phyloP scores from a whole-genome alignment of 2,329 filamentous ascomycete genomes.

The Orbilia quercus region DNA sequence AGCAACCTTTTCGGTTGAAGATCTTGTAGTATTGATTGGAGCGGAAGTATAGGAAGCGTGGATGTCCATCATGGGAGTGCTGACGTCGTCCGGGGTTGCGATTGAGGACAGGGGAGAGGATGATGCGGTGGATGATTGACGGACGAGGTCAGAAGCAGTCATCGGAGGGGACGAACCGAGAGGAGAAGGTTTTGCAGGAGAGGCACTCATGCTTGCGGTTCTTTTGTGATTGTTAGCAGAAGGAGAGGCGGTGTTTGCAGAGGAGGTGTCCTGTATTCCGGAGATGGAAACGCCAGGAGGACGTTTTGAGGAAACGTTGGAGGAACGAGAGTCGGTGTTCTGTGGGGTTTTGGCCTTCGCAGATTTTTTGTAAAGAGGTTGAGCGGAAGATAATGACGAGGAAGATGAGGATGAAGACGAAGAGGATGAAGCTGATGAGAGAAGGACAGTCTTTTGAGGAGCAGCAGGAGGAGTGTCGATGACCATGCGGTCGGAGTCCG shows the following conservation, averaged over 20 bases:
- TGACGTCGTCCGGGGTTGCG: constrained; percentile 47
- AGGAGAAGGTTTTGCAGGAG: constrained; percentile 59
- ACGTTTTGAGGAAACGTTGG: constrained; percentile 40
- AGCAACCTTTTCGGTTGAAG: constrained; percentile 36
- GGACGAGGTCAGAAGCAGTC: constrained; percentile 42
- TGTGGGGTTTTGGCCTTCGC: constrained; percentile 28
- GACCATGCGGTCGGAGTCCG: constrained; percentile 40
- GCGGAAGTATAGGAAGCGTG: constrained; percentile 49
- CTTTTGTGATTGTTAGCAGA: constrained; percentile 39
- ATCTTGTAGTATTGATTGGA: constrained; percentile 35
- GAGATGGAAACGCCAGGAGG: constrained; percentile 26
- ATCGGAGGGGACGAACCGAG: constrained; percentile 59
- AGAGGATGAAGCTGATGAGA: constrained; percentile 29
- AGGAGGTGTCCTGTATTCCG: constrained; percentile 13
- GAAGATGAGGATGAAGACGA: constrained; percentile 49
- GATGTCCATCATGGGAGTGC: constrained; percentile 46
- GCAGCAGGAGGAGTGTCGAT: constrained; percentile 30
- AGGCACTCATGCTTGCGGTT: constrained; percentile 58
- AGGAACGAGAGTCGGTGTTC: constrained; percentile 26
- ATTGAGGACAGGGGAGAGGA: constrained; percentile 51
- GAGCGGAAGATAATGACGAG: constrained; percentile 45
- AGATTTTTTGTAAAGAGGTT: constrained; percentile 52
- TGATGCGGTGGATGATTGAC: constrained; percentile 49
- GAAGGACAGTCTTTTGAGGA: constrained; percentile 19
- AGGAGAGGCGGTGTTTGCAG: constrained; percentile 19